Evolutionary conservation across 75 land plant genomes (phyloP), one percentile per base, ranked within the genome.

Genomic region (Cunninghamia lanceolata): DNA sequence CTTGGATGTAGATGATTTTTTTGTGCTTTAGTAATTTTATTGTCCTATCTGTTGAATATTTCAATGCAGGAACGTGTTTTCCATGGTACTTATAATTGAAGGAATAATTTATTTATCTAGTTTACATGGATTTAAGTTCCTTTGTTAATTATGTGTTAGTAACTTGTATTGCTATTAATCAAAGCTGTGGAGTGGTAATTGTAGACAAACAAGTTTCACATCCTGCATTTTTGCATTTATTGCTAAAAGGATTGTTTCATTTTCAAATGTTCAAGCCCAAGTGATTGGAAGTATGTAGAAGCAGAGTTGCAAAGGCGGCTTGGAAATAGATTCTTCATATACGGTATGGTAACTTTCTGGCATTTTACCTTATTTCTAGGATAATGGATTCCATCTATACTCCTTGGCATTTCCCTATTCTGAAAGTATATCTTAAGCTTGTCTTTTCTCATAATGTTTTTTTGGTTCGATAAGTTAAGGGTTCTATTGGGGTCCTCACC

Each of bases 231-330:
- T 54, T 81, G 40, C 85, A 82, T 40, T n/a, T 83, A 16, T 83
- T 35, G 19, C 38, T 86, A 53, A 45, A n/a, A 53, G 34, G 36
- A 36, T 54, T 17, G 3, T 47, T 82, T 52, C 39, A 5, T 83
- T 87, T 84, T 59, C 17, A 30, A 42, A 35, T 53, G 39, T 88
- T 71, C 87, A 91, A 97, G 99, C 89, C 98, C 96, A 59, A 93
- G 96, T 88, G 96, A 97, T 66, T 97, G 99, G 99, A 95, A 85
- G 79, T 97, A 96, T 91, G 93, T 95, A 50, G 92, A 93, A 87
- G 88, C 92, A 10, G 93, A 96, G 80, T 83, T 97, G 86, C 91
- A 94, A 92, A 90, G 87, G 85, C 91, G 91, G 16, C 92, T 97
- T 45, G 94, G 95, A 39, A 91, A 82, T 77, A 91, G 88, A 47